Evolutionary conservation across 306 rosid species (phyloP), one percentile per base, ranked within the genome.

Genomic region (Rosa rugosa): DNA sequence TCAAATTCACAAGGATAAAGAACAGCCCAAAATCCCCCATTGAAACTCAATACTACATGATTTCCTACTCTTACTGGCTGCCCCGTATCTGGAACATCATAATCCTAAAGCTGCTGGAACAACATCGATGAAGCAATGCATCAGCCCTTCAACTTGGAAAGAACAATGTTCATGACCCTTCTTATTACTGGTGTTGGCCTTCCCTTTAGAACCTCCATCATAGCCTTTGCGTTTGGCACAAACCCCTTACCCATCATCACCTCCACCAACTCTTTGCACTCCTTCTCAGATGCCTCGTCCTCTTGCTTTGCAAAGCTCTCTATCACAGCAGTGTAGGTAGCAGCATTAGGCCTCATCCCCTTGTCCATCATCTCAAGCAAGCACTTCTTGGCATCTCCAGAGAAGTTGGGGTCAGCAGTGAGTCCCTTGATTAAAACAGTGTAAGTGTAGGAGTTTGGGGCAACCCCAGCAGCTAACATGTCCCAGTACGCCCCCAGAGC

Each of bases 161-260:
- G n/a, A 6, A 53, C 59, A 18, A 53, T 53, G 5, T 12, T 49
- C 53, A 49, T 11, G 23, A 53, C 9, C 22, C 59, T 53, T 53
- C n/a, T 17, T 5, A 53, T 53, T 4, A 53, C 23, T 1, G 59
- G 22, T 53, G 8, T 53, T 18, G 59, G 22, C 71, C 80, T 86
- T 20, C 46, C 68, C 18, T 57, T 70, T 0, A 87, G 78, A 87
- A 71, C 85, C 82, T 89, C 88, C 57, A 75, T 67, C 8, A 86
- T 90, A 82, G 86, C 94, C 84, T 82, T 85, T 87, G 87, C 88
- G 13, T 89, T 86, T 9, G 91, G 45, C 70, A 65, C 45, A 36
- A 65, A 36, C 11, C 70, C 70, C 3, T 65, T 65, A 17, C 14
- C 12, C 6, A 14, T 65, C 40, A 65, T 65, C 46, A 13, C 2